Base-by-base conservation (phyloP, 106 monocot genomes). In the Xerophyta viscosa region DNA sequence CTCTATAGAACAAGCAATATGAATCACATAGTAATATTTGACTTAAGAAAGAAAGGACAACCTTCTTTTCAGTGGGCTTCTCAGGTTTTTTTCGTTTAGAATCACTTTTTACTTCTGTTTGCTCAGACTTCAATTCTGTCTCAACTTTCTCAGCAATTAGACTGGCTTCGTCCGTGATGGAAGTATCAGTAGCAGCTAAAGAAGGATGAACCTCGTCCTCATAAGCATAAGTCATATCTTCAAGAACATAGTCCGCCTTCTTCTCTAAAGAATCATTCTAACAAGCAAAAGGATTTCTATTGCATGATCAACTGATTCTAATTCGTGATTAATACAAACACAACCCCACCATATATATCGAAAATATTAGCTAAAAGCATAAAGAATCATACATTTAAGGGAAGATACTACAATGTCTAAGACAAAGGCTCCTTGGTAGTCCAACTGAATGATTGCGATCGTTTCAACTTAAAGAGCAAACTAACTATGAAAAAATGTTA, bases 1-100 rank as follows among this genome's bases (percentile, higher is more conserved):
- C n/a, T n/a, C n/a, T n/a, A n/a, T n/a, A n/a, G n/a, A n/a, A n/a
- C n/a, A n/a, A n/a, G n/a, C n/a, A n/a, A n/a, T n/a, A n/a, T n/a
- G n/a, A n/a, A n/a, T n/a, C n/a, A n/a, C n/a, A n/a, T n/a, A n/a
- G n/a, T n/a, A n/a, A n/a, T n/a, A n/a, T n/a, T n/a, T n/a, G n/a
- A n/a, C 2, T 4, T 33, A 18, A 62, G 27, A 7, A 33, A 11
- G 11, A 33, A 33, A 33, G 11, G 7, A 33, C 5, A 23, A 98
- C 96, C 96, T 90, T 98, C 52, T 98, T 89, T 74, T 86, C 86
- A 54, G 41, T 64, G 30, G 82, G 57, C 17, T 79, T 79, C 28
- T 98, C 89, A 58, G 76, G 56, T 3, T 55, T 37, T 54, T 98
- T 90, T 52, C 86, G 65, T 68, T 98, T 89, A 13, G 24, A 46